Evolutionary conservation across 2,329 filamentous ascomycete species (phyloP), one percentile per base, ranked within the genome.

Genomic region (Trichoderma asperellum): DNA sequence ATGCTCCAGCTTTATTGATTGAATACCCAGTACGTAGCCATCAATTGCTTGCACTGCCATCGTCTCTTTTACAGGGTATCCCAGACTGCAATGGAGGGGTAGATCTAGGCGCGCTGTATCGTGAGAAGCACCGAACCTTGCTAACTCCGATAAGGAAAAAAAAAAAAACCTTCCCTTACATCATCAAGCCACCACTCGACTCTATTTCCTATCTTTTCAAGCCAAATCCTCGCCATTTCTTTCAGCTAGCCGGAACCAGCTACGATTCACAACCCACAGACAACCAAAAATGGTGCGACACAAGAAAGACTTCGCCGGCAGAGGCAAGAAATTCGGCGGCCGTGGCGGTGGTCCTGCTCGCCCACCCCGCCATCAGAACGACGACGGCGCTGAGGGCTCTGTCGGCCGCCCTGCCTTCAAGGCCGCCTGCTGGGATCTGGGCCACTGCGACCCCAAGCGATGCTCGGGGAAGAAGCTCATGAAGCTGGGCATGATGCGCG

Each of bases 401-500:
- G 70, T 75, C 67, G 71, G 76, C 60, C 87, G 75, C 72, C 89
- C 82, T 49, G 77, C 83, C 27, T 97, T 94, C 87, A 97, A 96
- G 82, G 95, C 96, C 60, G 96, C 95, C 70, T 97, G 95, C 80
- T 99, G 96, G 96, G 96, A 99, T 77, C 86, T 99, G 40, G 95
- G 94, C 71, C 96, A 99, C 83, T 99, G 96, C 84, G 96, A 99
- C 77, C 93, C 95, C 10, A 98, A 97, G 81, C 87, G 95, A 74
- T 99, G 96, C 82, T 97, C 94, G 0, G 96, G 96, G 37, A 99
- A 99, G 83, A 90, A 93, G 72, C 87, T 99, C 40, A 97, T 99
- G 87, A 90, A 91, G 72, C 87, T 96, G 68, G 95, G 95, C 3
- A 84, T 97, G 76, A 97, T 99, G 93, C 91, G 96, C 74, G 92